phyloP scores from a whole-genome alignment of 2,329 filamentous ascomycete species.

The Ascochyta rabiei region DNA sequence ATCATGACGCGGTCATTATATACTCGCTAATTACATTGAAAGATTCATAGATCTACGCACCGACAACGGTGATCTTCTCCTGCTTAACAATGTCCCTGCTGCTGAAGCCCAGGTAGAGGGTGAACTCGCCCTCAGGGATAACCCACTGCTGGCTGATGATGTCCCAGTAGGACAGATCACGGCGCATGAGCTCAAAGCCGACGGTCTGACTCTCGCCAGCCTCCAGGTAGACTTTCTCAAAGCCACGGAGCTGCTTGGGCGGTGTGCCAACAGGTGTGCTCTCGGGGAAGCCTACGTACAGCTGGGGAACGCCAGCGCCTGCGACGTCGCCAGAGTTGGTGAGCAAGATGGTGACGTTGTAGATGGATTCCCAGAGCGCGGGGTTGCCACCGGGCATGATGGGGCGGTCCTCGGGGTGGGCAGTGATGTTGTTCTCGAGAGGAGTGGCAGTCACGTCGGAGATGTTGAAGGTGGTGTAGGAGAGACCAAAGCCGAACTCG shows the following conservation, averaged over 20 bases:
- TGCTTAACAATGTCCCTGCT: conserved; percentile 33
- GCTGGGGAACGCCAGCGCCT: conserved; percentile 62
- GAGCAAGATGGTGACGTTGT: conserved; percentile 69
- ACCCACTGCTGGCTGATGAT: conserved; percentile 79
- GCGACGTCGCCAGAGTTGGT: conserved; percentile 68
- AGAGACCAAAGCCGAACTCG: conserved; percentile 79
- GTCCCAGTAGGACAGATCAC: conserved; percentile 90
- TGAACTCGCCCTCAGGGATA: conserved; percentile 50
- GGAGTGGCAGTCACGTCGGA: conserved; percentile 65
- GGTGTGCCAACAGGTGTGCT: conserved; percentile 66
- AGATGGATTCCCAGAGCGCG: conserved; percentile 69
- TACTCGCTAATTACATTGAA: conserved; percentile 3
- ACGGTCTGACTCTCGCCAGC: conserved; percentile 69
- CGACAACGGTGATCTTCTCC: conserved; percentile 27
- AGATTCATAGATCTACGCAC: background rate
- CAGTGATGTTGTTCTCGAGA: conserved; percentile 64
- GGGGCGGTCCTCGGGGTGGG: conserved; percentile 53
- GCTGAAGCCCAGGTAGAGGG: conserved; percentile 35
- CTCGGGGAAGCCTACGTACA: conserved; percentile 60
- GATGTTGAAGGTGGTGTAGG: conserved; percentile 78
- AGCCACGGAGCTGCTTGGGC: conserved; percentile 52
- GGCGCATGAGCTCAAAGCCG: conserved; percentile 70
- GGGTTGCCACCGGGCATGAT: conserved; percentile 54
- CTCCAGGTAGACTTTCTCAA: conserved; percentile 59
- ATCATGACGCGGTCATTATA: conserved; percentile 9